Percentiles rank a stretch among this genome's conserved stretches.
These are phyloP conservation scores for Leishmania tarentolae DNA, from an alignment of 208 protist species.

Conservation along the genomic window DNA sequence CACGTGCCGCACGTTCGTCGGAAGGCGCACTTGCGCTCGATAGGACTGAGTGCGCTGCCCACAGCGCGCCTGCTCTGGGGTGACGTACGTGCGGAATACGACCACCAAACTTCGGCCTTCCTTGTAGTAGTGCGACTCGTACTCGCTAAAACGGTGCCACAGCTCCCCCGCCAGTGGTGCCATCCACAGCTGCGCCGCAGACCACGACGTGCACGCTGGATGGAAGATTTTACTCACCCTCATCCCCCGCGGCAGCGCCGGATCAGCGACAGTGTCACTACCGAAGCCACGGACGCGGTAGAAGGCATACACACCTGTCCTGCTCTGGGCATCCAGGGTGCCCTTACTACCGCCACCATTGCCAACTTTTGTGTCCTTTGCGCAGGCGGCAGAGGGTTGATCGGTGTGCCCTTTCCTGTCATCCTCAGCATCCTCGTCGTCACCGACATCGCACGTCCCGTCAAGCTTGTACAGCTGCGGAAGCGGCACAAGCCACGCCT, in stretches of 20 bases:
- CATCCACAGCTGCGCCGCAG: constrained; percentile 60
- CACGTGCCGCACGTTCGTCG: background rate
- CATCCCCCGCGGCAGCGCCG: constrained; percentile 46
- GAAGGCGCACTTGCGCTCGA: constrained; percentile 23
- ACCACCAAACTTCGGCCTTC: constrained; percentile 54
- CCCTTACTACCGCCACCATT: constrained; percentile 74
- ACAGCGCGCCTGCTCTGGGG: constrained; percentile 9
- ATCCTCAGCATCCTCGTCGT: constrained; percentile 17
- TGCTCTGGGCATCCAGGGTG: constrained; percentile 33
- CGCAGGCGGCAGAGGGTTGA: constrained; percentile 43
- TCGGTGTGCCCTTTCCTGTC: background rate
- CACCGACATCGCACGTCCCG: constrained; percentile 1
- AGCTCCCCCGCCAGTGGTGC: constrained; percentile 68
- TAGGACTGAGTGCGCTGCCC: constrained; percentile 37
- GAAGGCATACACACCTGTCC: constrained; percentile 29
- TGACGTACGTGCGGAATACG: constrained; percentile 41
- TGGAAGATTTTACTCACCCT: constrained; percentile 73
- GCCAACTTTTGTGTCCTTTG: constrained; percentile 42
- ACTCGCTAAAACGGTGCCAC: constrained; percentile 53
- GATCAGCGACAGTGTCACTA: constrained; percentile 43
- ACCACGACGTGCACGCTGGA: constrained; percentile 32
- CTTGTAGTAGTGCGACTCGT: constrained; percentile 34
- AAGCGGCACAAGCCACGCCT: constrained; percentile 58
- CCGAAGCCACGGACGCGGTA: constrained; percentile 57
- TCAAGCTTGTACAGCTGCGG: constrained; percentile 16